These are phyloP conservation scores for Fusarium chuoi DNA, from an alignment of 2,329 filamentous ascomycete genomes.

Conservation along the genomic window DNA sequence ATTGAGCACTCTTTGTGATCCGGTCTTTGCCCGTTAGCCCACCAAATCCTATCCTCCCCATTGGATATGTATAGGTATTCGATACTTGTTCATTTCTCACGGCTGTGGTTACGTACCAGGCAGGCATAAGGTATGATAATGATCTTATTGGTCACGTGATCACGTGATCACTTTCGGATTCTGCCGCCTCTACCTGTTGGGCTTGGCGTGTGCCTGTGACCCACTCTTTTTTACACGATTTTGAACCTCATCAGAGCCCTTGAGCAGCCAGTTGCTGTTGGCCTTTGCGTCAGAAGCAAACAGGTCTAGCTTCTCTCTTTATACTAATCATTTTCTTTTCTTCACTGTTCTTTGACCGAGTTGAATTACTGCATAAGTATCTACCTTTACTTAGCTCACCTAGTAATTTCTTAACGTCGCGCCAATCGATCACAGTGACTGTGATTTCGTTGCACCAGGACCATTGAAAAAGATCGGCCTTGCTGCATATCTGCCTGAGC, in stretches of 20 bases:
- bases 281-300: slow-evolving; percentile 39
- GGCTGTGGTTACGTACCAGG: neutral
- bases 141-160: neutral
- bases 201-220: slow-evolving; percentile 2
- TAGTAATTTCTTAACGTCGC: slow-evolving; percentile 1
- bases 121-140: neutral
- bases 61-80: neutral
- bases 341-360: slow-evolving; percentile 10
- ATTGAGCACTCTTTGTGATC: neutral
- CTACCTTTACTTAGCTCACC: neutral
- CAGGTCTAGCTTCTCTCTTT: slow-evolving; percentile 20
- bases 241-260: slow-evolving; percentile 43
- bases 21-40: neutral
- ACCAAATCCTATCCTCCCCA: neutral
- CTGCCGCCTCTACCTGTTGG: neutral
- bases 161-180: slow-evolving; percentile 6
- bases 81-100: neutral
- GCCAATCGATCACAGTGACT: slow-evolving; percentile 21
- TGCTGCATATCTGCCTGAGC: slow-evolving; percentile 26
- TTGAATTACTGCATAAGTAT: neutral
- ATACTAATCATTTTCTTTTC: slow-evolving; percentile 18
- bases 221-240: slow-evolving; percentile 41
- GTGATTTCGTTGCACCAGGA: slow-evolving; percentile 20
- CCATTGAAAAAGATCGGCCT: slow-evolving; percentile 18
- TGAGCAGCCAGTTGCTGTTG: slow-evolving; percentile 19